Percentiles rank a stretch among this genome's conserved stretches.
phyloP scores from a whole-genome alignment of 768 basidiomycete genomes.

The Termitomyces sp. region DNA sequence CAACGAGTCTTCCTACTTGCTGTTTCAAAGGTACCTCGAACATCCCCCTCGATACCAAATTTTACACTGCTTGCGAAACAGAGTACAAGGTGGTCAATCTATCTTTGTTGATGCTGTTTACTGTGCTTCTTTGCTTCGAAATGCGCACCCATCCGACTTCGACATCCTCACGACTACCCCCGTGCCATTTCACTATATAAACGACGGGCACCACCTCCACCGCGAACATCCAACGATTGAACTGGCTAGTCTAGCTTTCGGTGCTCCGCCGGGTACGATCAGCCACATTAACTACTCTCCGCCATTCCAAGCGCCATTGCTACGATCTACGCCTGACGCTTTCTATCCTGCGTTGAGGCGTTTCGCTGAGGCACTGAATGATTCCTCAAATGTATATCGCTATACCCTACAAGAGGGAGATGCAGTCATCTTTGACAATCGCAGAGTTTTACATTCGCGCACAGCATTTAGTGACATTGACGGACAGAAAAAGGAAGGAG shows the following conservation, averaged over 20 bases:
- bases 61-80: slow-evolving; percentile 85
- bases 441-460: slow-evolving; percentile 83
- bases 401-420: slow-evolving; percentile 80
- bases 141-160: slow-evolving; percentile 45
- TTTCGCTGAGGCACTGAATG: slow-evolving; percentile 58
- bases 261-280: slow-evolving; percentile 28
- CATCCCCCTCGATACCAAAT: slow-evolving; percentile 90
- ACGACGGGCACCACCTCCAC: slow-evolving; percentile 82
- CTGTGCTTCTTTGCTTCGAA: slow-evolving; percentile 50
- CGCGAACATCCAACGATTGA: slow-evolving; percentile 72
- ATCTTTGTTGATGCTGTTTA: slow-evolving; percentile 81
- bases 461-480: slow-evolving; percentile 59
- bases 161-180: slow-evolving; percentile 50
- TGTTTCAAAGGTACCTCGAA: slow-evolving; percentile 69
- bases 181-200: slow-evolving; percentile 89
- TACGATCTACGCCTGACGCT: slow-evolving; percentile 40
- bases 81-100: slow-evolving; percentile 77
- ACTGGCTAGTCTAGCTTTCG: slow-evolving; percentile 27
- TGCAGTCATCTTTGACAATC: slow-evolving; percentile 87
- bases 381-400: slow-evolving; percentile 43
- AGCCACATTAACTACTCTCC: slow-evolving; percentile 86
- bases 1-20: not conserved
- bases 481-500: slow-evolving; percentile 33
- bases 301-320: slow-evolving; percentile 87
- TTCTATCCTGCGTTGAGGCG: slow-evolving; percentile 60